These are phyloP conservation scores for Articulospora tetracladia DNA, from an alignment of 495 filamentous ascomycete genomes.

Conservation along the genomic window DNA sequence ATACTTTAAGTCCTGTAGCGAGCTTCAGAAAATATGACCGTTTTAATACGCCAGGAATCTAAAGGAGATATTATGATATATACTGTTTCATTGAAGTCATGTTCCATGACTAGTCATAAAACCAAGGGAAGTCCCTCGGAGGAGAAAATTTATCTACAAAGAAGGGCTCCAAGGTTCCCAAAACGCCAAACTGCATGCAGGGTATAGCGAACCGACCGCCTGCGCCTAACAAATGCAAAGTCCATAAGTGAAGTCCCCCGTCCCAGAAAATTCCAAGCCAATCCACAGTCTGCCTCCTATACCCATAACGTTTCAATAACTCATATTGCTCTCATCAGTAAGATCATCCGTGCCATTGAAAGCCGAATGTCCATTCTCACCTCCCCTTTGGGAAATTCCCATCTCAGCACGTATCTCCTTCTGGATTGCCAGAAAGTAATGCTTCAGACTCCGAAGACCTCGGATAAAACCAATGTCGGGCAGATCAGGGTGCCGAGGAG, in stretches of 20 bases:
- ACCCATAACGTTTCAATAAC: constrained; percentile 11
- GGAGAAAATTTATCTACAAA: background rate
- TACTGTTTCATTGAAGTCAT: constrained; percentile 1
- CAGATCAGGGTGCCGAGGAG: constrained; percentile 73
- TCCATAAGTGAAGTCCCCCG: background rate
- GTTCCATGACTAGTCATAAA: background rate
- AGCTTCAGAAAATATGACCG: too few species aligned
- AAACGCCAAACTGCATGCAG: background rate
- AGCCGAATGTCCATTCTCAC: background rate
- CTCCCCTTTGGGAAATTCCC: background rate
- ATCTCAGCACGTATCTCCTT: constrained; percentile 50
- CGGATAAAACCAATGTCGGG: constrained; percentile 88
- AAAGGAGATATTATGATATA: too few species aligned
- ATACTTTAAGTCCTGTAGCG: too few species aligned
- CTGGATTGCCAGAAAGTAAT: constrained; percentile 87
- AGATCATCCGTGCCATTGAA: background rate
- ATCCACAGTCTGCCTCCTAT: background rate
- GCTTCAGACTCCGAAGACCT: constrained; percentile 71
- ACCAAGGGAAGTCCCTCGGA: background rate
- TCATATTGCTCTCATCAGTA: constrained; percentile 23
- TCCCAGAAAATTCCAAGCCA: background rate
- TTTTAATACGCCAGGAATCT: too few species aligned
- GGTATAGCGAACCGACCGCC: background rate
- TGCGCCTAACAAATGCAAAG: constrained; percentile 7
- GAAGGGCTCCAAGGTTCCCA: background rate